Base-by-base conservation (phyloP, 805 yeast species). In the Suhomyces prunicola region DNA sequence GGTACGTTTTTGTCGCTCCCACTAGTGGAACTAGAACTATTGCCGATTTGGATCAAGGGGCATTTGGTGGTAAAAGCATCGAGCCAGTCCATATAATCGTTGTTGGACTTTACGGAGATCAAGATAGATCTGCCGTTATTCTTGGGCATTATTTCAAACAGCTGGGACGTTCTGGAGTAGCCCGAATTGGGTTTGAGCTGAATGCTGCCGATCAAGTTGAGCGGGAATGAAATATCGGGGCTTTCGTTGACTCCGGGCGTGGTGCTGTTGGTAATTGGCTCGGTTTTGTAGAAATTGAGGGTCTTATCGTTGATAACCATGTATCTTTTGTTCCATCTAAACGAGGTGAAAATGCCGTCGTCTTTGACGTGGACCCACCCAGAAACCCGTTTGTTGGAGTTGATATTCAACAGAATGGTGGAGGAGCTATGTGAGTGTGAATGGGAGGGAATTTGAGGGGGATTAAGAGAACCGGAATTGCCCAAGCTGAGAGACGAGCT, bases 321-420 rank as follows among this genome's bases (percentile, higher is more conserved):
- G 68, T 77, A 93, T 61, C 94, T 82, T 65, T 91, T 91, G 54
- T 92, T 91, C 99, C 99, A 93, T 60, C 96, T 77, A 67, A 92
- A 91, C 5, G 91, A 83, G 57, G 90, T 82, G 57, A 93, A 74
- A 27, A 76, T 64, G 12, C 97, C 97, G 61, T 93, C 97, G 61
- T 93, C 98, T 68, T 90, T 92, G 54, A 90, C 85, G 51, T 88
- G 88, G 22, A 90, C 92, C 96, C 97, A 92, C 0, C 97, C 97
- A 53, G 83, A 78, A 53, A 68, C 72, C 13, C 72, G 62, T 48
- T 76, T 68, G 53, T 71, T 70, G 57, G 66, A 56, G 48, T 54
- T 57, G 41, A 63, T 57, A 42, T 56, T 58, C 29, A 63, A 50
- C 46, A 54, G 58, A 29, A 61, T 57, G 24, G 56, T 33, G 46